phyloP scores from a whole-genome alignment of 2,329 filamentous ascomycete genomes.

The Penicillium brevicompactum region DNA sequence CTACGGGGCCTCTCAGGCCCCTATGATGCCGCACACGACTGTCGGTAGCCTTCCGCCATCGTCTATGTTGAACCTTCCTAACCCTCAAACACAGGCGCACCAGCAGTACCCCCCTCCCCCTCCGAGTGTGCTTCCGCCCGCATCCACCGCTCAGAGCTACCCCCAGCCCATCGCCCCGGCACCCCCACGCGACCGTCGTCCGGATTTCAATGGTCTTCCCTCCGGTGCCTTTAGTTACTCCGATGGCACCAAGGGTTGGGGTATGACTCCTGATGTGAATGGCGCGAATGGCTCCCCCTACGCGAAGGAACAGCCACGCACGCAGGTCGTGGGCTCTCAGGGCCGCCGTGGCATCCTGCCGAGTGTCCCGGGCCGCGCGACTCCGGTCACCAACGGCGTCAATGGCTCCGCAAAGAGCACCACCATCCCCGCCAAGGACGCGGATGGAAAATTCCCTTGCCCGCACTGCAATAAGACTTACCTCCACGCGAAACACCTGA shows the following conservation, averaged over 20 bases:
- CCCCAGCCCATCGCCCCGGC: conserved; percentile 77
- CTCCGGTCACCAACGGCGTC: conserved; percentile 66
- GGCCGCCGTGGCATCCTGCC: conserved; percentile 88
- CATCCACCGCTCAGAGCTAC: conserved; percentile 67
- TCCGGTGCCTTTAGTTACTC: conserved; percentile 62
- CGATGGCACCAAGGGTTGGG: conserved; percentile 54
- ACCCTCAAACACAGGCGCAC: conserved; percentile 41
- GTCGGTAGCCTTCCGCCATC: conserved; percentile 47
- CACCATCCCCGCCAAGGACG: conserved; percentile 89
- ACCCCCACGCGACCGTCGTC: conserved; percentile 54
- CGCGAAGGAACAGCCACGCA: conserved; percentile 52
- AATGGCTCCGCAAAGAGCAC: conserved; percentile 73
- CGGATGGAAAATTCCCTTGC: conserved; percentile 96
- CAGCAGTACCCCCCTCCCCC: conserved; percentile 44
- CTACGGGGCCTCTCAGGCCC: conserved; percentile 44
- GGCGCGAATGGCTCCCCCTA: conserved; percentile 42
- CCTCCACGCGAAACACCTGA: conserved; percentile 93
- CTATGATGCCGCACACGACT: conserved; percentile 46
- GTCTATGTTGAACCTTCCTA: conserved; percentile 45
- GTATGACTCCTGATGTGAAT: conserved; percentile 43
- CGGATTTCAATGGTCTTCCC: conserved; percentile 69
- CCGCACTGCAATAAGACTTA: conserved; percentile 99
- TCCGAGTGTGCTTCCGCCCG: conserved; percentile 64
- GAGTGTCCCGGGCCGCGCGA: conserved; percentile 82
- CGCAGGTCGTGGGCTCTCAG: conserved; percentile 93